A percentile compares a stretch with the other conserved stretches of the same genome.
phyloP scores from a whole-genome alignment of 2,329 filamentous ascomycete genomes.

The Mycocentrospora acerina region DNA sequence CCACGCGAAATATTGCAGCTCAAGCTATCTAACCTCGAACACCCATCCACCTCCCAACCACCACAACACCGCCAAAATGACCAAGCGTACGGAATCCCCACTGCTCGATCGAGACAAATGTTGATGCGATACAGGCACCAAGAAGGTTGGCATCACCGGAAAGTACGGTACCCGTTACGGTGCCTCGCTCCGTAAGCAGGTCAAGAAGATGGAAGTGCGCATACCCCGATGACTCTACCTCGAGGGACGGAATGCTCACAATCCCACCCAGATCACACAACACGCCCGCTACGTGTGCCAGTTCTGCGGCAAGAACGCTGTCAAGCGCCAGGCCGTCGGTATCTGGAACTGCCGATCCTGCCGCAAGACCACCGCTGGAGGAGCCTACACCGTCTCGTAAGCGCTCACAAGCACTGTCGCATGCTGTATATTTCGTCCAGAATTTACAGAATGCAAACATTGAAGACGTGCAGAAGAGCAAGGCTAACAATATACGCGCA shows the following conservation, averaged over 20 bases:
- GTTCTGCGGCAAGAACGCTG: constrained; percentile 89
- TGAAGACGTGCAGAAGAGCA: constrained; percentile 2
- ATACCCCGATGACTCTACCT: constrained; percentile 8
- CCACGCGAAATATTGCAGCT: constrained; percentile 1
- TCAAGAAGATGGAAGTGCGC: constrained; percentile 91
- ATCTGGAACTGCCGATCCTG: constrained; percentile 98
- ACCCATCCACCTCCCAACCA: constrained; percentile 17
- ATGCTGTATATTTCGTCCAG: background rate
- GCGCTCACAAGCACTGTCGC: constrained; percentile 38
- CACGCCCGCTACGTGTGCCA: constrained; percentile 95
- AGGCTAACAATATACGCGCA: constrained; percentile 46
- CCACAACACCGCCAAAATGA: constrained; percentile 57
- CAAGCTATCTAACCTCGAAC: constrained; percentile 16
- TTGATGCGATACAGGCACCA: constrained; percentile 32
- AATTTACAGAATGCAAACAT: background rate
- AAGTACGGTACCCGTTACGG: constrained; percentile 97
- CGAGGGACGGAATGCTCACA: constrained; percentile 22
- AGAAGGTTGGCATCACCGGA: constrained; percentile 93
- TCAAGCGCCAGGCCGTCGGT: constrained; percentile 85
- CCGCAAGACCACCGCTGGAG: constrained; percentile 90
- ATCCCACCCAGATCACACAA: constrained; percentile 69
- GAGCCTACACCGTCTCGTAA: constrained; percentile 96
- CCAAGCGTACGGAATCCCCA: constrained; percentile 36
- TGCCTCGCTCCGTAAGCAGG: constrained; percentile 98
- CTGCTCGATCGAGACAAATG: constrained; percentile 8